Evolutionary conservation across 2,329 filamentous ascomycete species (phyloP), one percentile per base, ranked within the genome.

Genomic region (Apiospora arundinis): DNA sequence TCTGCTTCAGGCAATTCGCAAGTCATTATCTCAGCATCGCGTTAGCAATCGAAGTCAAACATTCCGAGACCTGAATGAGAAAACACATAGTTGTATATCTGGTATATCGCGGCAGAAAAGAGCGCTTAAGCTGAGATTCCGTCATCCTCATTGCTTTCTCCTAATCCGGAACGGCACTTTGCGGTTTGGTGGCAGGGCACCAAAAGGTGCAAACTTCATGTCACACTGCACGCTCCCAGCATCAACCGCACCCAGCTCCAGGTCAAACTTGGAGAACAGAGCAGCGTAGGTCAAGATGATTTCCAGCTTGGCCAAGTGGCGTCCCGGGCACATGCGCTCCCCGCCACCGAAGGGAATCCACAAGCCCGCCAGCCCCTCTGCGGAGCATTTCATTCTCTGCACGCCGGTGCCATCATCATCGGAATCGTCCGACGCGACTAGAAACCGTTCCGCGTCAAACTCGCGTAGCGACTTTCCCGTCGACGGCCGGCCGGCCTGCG

Each of bases 291-390:
- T 69, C 21, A 44, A 12, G 23, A 69, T 1, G 9, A 69, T 69
- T 37, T 69, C 49, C 21, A 42, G 70, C 25, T 75, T 75, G 4
- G 72, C 74, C 14, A 73, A 52, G 44, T 75, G 71, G 23, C 74
- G 72, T 18, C 73, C 73, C 8, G 73, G 74, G 48, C 74, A 75
- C 69, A 75, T 74, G 32, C 69, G 72, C 1, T 73, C 48, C 9
- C 74, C 74, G 6, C 72, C 73, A 6, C 74, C 74, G 66, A 70
- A 75, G 9, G 73, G 75, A 25, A 71, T 63, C 73, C 74, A 75
- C 25, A 71, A 65, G 9, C 75, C 74, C 4, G 45, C 23, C 21
- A 69, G 66, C 2, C 56, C 73, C n/a, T 65, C 74, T 25, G 67
- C 7, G 28, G 70, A 69, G 68, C 72, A 23, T 70, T 48, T 25